Evolutionary conservation across 1,284 basidiomycete genomes (phyloP).

Genomic region (Pseudozyma pruni): DNA sequence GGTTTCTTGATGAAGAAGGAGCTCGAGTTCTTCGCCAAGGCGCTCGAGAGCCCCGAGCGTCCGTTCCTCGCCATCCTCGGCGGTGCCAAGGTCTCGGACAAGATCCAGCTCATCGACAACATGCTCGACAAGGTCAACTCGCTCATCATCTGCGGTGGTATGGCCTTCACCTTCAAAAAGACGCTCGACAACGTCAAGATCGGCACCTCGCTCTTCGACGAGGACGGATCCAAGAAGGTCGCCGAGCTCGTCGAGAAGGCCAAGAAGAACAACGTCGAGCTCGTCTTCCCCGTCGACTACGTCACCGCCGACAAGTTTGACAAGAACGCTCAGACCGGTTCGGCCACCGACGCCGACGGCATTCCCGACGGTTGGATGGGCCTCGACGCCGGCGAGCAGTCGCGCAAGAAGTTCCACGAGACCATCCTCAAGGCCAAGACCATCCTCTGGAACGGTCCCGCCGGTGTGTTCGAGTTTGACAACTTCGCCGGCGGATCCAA

Average conservation of each 20-base stretch:
- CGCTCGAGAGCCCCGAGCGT: conserved; percentile 89
- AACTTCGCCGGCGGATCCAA: conserved; percentile 88
- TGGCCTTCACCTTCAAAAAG: conserved; percentile 99
- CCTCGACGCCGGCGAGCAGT: conserved; percentile 77
- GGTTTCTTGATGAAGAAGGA: conserved; percentile 99
- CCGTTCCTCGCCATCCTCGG: conserved; percentile 99
- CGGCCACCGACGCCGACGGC: conserved; percentile 82
- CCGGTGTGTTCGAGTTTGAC: conserved; percentile 97
- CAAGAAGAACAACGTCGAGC: conserved; percentile 89
- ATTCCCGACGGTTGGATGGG: conserved; percentile 96
- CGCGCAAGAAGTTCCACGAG: conserved; percentile 80
- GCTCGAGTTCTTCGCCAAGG: conserved; percentile 98
- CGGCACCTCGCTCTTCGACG: conserved; percentile 93
- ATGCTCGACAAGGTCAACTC: conserved; percentile 99
- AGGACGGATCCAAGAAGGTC: conserved; percentile 89
- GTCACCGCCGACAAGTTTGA: conserved; percentile 94
- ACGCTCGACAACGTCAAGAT: conserved; percentile 85
- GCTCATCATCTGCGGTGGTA: conserved; percentile 96
- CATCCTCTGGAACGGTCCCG: conserved; percentile 96
- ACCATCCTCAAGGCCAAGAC: conserved; percentile 91
- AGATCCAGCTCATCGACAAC: conserved; percentile 98
- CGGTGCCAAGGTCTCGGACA: conserved; percentile 98
- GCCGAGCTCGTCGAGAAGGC: conserved; percentile 87
- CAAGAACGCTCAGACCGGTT: conserved; percentile 84
- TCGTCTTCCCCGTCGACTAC: conserved; percentile 96